A percentile compares a stretch with the other conserved stretches of the same genome.
phyloP scores from a whole-genome alignment of 371 early-diverging fungal species.

The Synchytrium microbalum region DNA sequence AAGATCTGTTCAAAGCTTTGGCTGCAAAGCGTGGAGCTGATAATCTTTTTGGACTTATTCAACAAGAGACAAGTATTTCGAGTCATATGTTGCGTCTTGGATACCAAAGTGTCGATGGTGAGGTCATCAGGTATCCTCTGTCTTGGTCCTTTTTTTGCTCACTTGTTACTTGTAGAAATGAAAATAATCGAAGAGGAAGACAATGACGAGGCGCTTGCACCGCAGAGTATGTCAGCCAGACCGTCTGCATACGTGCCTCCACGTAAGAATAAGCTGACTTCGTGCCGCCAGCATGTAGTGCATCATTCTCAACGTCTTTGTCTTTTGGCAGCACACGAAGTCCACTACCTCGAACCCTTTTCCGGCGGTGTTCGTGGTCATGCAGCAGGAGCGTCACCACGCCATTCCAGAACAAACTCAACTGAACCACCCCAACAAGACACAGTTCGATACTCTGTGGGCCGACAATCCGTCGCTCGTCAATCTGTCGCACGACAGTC shows the following conservation, averaged over 20 bases:
- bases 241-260: no score
- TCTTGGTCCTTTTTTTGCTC: no score
- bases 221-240: no score
- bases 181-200: neutral
- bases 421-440: neutral
- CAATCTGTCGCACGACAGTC: neutral
- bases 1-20: constrained; percentile 34
- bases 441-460: neutral
- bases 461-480: neutral
- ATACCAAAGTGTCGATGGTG: constrained; percentile 14
- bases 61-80: constrained; percentile 25
- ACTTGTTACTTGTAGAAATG: neutral
- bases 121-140: neutral
- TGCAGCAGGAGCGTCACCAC: neutral
- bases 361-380: neutral
- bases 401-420: neutral
- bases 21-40: constrained; percentile 18
- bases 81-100: constrained; percentile 24
- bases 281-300: no score
- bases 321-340: neutral
- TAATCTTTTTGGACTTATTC: constrained; percentile 16
- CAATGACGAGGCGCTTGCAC: neutral
- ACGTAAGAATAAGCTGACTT: no score
- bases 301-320: neutral
- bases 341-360: neutral